Evolutionary conservation across 257 asterid genomes (phyloP).

Genomic region (Avicennia marina): DNA sequence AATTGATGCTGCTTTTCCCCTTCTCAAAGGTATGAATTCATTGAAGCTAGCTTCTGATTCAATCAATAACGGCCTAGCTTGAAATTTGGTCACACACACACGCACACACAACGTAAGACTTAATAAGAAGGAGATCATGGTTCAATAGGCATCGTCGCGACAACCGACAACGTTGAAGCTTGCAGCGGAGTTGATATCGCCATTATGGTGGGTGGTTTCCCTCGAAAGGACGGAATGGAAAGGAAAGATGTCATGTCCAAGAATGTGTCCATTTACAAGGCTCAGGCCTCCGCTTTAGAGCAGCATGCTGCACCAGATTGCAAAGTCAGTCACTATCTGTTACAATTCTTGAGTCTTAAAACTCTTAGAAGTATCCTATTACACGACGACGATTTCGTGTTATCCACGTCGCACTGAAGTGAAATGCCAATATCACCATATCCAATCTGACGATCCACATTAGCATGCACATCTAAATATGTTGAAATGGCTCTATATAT

Average conservation of each 20-base stretch:
- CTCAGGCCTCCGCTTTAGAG: constrained; percentile 73
- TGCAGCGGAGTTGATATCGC: constrained; percentile 60
- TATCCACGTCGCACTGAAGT: no score
- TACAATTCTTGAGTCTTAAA: background rate
- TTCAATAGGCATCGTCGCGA: constrained; percentile 58
- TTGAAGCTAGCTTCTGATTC: background rate
- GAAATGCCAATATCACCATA: no score
- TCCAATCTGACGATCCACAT: no score
- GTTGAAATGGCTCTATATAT: background rate
- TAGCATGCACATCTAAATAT: no score
- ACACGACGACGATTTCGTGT: no score
- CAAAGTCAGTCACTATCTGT: constrained; percentile 34
- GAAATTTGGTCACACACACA: background rate
- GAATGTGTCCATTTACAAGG: constrained; percentile 70
- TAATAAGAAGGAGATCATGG: background rate
- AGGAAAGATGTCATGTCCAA: constrained; percentile 71
- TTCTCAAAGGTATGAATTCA: constrained; percentile 49
- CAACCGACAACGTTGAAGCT: constrained; percentile 62
- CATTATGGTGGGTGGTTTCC: constrained; percentile 73
- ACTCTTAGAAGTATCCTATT: no score
- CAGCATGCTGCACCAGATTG: constrained; percentile 68
- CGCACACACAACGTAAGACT: background rate
- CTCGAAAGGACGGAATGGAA: constrained; percentile 76
- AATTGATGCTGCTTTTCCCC: constrained; percentile 82
- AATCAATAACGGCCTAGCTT: background rate